Percentiles rank a stretch among this genome's conserved stretches.
Evolutionary conservation across 1,139 yeast genomes (phyloP).

Genomic region (Spencermartinsiella ligniputridi): DNA sequence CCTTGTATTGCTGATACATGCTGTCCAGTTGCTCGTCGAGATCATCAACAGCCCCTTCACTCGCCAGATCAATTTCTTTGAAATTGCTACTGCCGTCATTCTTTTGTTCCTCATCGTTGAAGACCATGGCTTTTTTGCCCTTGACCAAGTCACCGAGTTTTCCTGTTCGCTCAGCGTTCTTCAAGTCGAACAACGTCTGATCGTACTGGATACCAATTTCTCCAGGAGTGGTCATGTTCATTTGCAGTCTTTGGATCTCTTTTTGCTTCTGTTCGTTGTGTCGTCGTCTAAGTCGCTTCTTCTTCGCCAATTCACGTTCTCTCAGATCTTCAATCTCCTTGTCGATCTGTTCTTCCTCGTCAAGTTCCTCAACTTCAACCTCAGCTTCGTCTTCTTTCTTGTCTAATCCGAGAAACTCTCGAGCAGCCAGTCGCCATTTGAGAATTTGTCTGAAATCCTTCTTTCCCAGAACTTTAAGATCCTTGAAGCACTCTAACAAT

Average conservation of each 20-base stretch:
- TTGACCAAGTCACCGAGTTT: conserved; percentile 64
- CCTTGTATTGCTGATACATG: conserved; percentile 75
- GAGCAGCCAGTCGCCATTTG: conserved; percentile 84
- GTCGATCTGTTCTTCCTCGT: conserved; percentile 88
- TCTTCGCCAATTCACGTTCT: conserved; percentile 63
- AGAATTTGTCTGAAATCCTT: conserved; percentile 83
- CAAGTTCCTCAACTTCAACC: conserved; percentile 63
- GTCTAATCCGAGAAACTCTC: conserved; percentile 72
- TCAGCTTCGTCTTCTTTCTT: conserved; percentile 39
- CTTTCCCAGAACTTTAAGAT: conserved; percentile 87
- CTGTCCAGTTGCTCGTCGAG: conserved; percentile 76
- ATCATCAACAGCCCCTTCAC: conserved; percentile 61
- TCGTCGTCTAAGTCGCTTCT: conserved; percentile 75
- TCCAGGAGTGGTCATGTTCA: conserved; percentile 92
- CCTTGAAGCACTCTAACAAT: conserved; percentile 76
- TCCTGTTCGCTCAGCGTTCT: conserved; percentile 82
- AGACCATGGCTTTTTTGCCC: conserved; percentile 80
- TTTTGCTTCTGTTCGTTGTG: conserved; percentile 81
- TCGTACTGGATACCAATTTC: conserved; percentile 85
- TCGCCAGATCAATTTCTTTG: conserved; percentile 35
- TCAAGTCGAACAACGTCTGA: conserved; percentile 77
- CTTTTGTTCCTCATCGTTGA: conserved; percentile 42
- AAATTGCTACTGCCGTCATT: conserved; percentile 35
- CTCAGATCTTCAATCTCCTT: conserved; percentile 72
- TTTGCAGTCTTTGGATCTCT: conserved; percentile 86